Conservation (phyloP, 768 basidiomycete genomes). For the Mycena galopus region DNA sequence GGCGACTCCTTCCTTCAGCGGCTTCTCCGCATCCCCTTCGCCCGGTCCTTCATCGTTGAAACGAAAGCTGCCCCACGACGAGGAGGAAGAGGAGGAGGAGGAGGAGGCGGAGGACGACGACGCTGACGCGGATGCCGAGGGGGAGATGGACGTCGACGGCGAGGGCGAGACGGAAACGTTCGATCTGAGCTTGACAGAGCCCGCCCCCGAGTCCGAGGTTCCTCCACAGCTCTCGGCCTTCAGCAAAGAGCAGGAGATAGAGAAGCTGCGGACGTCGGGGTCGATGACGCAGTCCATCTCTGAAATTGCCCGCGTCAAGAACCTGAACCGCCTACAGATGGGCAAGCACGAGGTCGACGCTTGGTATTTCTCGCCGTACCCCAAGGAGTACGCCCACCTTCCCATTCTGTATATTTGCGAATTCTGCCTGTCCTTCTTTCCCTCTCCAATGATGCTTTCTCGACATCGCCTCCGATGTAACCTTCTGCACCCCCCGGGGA, state of each 20-base stretch:
- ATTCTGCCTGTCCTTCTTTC: slow-evolving; percentile 95
- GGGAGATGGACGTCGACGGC: slow-evolving; percentile 81
- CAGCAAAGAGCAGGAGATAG: slow-evolving; percentile 99
- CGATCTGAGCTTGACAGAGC: slow-evolving; percentile 69
- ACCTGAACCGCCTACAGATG: slow-evolving; percentile 96
- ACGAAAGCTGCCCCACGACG: slow-evolving; percentile 76
- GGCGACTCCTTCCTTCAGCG: slow-evolving; percentile 64
- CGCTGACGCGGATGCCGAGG: slow-evolving; percentile 72
- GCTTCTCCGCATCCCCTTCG: slow-evolving; percentile 66
- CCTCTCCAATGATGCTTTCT: slow-evolving; percentile 89
- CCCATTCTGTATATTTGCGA: slow-evolving; percentile 98
- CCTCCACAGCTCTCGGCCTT: slow-evolving; percentile 69
- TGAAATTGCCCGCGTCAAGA: slow-evolving; percentile 98
- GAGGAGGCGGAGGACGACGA: slow-evolving; percentile 67
- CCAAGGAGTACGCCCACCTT: slow-evolving; percentile 96
- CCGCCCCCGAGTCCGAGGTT: slow-evolving; percentile 59
- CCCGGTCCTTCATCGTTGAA: slow-evolving; percentile 70
- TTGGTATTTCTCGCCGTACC: slow-evolving; percentile 99
- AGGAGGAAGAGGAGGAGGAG: slow-evolving; percentile 72
- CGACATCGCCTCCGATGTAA: slow-evolving; percentile 94
- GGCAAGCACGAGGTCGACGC: slow-evolving; percentile 97
- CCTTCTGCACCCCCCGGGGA: slow-evolving; percentile 94
- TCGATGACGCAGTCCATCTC: slow-evolving; percentile 99
- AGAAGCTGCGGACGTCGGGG: slow-evolving; percentile 96
- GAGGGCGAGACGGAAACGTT: slow-evolving; percentile 82